Conservation (phyloP, 352 stramenopile genomes). For the Globisporangium rhizosaccharum region DNA sequence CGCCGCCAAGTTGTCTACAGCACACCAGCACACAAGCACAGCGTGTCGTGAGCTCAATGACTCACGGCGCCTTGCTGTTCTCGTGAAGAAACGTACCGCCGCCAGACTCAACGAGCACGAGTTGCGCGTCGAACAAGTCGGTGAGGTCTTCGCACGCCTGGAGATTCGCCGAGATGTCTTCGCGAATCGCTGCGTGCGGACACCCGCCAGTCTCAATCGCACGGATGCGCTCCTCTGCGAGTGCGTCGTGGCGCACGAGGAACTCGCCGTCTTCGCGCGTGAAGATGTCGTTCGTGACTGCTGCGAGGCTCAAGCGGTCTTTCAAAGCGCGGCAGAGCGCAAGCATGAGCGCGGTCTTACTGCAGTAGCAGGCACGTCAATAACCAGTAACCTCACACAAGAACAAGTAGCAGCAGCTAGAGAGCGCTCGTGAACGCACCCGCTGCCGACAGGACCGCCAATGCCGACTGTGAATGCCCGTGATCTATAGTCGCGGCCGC, state of each 20-base stretch:
- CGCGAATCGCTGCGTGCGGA: constrained; percentile 95
- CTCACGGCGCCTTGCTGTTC: background rate
- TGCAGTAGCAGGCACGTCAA: constrained; percentile 9
- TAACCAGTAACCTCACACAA: background rate
- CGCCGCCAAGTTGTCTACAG: constrained; percentile 94
- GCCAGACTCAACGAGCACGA: constrained; percentile 89
- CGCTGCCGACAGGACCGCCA: constrained; percentile 92
- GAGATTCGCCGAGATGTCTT: constrained; percentile 97
- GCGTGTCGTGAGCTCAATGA: background rate
- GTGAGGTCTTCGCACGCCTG: constrained; percentile 95
- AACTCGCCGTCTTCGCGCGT: constrained; percentile 98
- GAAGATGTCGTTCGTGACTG: constrained; percentile 99
- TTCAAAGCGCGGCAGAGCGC: constrained; percentile 88
- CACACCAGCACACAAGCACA: background rate
- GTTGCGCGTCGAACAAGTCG: constrained; percentile 71
- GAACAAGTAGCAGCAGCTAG: background rate
- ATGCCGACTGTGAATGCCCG: constrained; percentile 95
- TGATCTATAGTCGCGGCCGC: constrained; percentile 67
- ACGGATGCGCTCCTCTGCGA: constrained; percentile 88
- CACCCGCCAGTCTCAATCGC: constrained; percentile 98
- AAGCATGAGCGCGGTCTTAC: constrained; percentile 95
- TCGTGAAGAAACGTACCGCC: constrained; percentile 37
- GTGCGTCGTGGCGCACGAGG: constrained; percentile 90
- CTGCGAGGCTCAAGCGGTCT: constrained; percentile 72
- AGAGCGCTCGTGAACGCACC: constrained; percentile 17